Evolutionary conservation across 306 rosid species (phyloP), one percentile per base, ranked within the genome.

Genomic region (Arachis stenosperma): DNA sequence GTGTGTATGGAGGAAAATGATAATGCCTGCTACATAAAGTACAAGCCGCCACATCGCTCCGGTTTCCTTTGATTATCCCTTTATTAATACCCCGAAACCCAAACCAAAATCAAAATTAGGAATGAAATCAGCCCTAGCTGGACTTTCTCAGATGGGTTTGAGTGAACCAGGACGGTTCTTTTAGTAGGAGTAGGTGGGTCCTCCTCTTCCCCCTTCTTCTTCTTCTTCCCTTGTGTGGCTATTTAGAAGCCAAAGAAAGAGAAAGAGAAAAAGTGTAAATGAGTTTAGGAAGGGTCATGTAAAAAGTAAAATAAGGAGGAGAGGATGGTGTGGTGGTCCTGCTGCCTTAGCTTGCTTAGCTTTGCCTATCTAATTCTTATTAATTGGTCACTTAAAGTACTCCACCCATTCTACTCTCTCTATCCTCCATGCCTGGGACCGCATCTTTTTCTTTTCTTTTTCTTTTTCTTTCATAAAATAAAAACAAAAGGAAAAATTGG

Each of bases 311-410:
- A 22, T 22, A 22, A 22, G 27, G 27, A 22, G 27, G 27, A 22
- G 27, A 22, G 27, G 27, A 22, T 22, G 86, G 86, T 71, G 89
- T 74, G 82, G 93, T 90, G 96, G 92, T 88, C 96, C 92, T 76
- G 4, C 37, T 33, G 37, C 37, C 37, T 33, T 33, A 33, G 3
- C 4, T 4, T 33, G 3, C 3, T 33, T 33, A 68, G 60, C 70
- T 75, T n/a, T 64, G 57, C 66, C 82, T 79, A 52, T 88, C 83
- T 83, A 88, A 83, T 86, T 84, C 70, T 65, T 79, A 86, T 84
- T 86, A 82, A 84, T 88, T 66, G 75, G 55, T 75, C 59, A 84
- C 63, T 84, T 86, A 76, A 90, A 86, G 74, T 61, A 79, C 79
- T 65, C 90, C 92, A 84, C 86, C 89, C 79, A 80, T 82, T 81